These are phyloP conservation scores for Cynara cardunculus DNA, from an alignment of 129 eudicot genomes.

Conservation along the genomic window DNA sequence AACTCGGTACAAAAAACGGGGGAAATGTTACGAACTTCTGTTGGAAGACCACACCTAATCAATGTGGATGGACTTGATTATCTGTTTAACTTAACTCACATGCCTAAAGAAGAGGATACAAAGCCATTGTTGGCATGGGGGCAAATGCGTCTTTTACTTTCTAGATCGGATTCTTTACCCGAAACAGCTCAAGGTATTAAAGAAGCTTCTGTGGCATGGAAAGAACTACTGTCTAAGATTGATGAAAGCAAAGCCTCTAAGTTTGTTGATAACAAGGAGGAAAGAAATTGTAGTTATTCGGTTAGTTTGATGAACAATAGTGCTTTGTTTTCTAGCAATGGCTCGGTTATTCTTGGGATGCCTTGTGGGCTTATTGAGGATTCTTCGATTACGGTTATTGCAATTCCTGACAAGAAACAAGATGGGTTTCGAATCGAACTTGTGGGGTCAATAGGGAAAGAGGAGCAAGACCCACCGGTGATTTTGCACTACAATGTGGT, in stretches of 20 bases:
- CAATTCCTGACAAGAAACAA: conserved; percentile 54
- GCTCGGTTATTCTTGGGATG: conserved; percentile 40
- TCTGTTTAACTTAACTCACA: conserved; percentile 47
- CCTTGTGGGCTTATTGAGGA: conserved; percentile 92
- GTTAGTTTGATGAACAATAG: conserved; percentile 40
- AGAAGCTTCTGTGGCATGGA: conserved; percentile 74
- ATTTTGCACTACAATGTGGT: conserved; percentile 61
- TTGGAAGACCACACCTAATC: conserved; percentile 43
- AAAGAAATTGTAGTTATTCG: conserved; percentile 52
- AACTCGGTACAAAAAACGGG: conserved; percentile 4
- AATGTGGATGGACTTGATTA: conserved; percentile 55
- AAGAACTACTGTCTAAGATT: conserved; percentile 43
- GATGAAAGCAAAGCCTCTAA: conserved; percentile 34
- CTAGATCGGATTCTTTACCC: conserved; percentile 87
- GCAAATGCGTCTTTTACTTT: conserved; percentile 57
- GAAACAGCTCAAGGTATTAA: conserved; percentile 76
- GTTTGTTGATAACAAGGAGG: conserved; percentile 9
- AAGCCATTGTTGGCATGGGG: conserved; percentile 60
- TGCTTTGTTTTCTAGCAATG: conserved; percentile 19
- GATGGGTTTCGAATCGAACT: conserved; percentile 69
- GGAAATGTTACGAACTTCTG: conserved; percentile 10
- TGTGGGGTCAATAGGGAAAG: conserved; percentile 42
- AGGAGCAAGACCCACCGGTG: conserved; percentile 53
- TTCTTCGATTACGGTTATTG: conserved; percentile 81
- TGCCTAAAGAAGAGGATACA: conserved; percentile 50